Base-by-base conservation (phyloP, 352 stramenopile species). In the Phytophthora cryptogea region DNA sequence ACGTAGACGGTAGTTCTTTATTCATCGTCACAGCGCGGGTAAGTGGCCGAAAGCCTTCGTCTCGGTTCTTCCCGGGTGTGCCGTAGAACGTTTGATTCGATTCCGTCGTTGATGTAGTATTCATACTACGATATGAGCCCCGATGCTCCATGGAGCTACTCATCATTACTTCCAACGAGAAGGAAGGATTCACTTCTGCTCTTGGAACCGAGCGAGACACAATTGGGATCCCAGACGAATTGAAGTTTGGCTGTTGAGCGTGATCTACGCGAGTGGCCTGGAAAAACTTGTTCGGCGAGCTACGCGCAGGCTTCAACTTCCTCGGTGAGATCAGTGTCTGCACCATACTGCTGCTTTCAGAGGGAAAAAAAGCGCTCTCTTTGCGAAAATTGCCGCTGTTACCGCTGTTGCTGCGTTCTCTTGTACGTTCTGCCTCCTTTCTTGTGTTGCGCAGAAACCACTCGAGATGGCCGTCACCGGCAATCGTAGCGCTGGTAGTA, bases 291-390 rank as follows among this genome's bases (percentile, higher is more conserved):
- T 45, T 63, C 5, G 27, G 47, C 2, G 55, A 63, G 16, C 23
- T 48, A 39, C 45, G 50, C 3, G 41, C 53, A 8, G 55, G 27
- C 7, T 77, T 70, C 5, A 64, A 32, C 11, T 69, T 74, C 16
- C 69, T 64, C 7, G 75, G 75, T 10, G 72, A 82, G 8, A 80
- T 42, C 14, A 85, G 48, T 3, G 72, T 77, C 10, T 80, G 66
- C 7, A 75, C 30, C 28, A 80, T 56, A 32, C 62, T 80, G 26
- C 45, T 66, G 26, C 66, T 78, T 37, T 69, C 67, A 36, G 49
- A 57, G n/a, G 43, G 31, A 4, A 63, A 50, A 33, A 72, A 61
- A 5, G 35, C 28, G 11, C 35, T 63, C 8, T 64, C 57, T 33
- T 63, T 71, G 31, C 36, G 53, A 52, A 59, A 63, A n/a, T 45